phyloP scores from a whole-genome alignment of 306 rosid genomes.

The Trifolium dubium region DNA sequence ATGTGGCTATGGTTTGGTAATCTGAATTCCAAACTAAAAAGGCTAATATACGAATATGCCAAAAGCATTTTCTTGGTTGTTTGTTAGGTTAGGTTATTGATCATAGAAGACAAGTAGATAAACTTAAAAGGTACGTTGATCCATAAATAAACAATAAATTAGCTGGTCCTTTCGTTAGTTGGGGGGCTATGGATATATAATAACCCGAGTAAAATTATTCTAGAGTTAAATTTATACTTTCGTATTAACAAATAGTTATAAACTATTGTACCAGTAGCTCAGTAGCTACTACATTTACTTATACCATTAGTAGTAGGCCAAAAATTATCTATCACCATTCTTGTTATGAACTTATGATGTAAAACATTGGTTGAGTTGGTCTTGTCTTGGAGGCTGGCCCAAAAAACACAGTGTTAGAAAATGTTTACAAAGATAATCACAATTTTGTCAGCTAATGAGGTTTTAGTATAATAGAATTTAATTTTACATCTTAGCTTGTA shows the following conservation, averaged over 20 bases:
- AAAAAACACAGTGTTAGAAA: too few relatives aligned
- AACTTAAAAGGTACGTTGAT: slow-evolving; percentile 37
- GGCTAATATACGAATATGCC: slow-evolving; percentile 3
- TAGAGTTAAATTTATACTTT: not conserved
- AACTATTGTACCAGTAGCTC: not conserved
- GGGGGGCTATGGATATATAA: not conserved
- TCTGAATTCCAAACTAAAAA: slow-evolving; percentile 11
- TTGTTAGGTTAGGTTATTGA: slow-evolving; percentile 34
- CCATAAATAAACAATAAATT: not conserved
- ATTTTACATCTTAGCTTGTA: too few relatives aligned
- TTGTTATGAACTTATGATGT: too few relatives aligned
- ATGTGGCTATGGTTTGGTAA: slow-evolving; percentile 28
- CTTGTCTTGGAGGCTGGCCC: too few relatives aligned
- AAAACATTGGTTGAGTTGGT: too few relatives aligned
- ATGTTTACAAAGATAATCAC: too few relatives aligned
- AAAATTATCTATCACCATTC: too few relatives aligned
- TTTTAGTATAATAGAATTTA: too few relatives aligned
- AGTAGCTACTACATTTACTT: not conserved
- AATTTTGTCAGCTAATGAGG: too few relatives aligned
- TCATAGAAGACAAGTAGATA: not conserved
- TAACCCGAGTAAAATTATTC: not conserved
- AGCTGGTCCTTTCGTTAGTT: not conserved
- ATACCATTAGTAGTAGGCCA: slow-evolving; percentile 6
- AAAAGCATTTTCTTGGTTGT: slow-evolving; percentile 16
- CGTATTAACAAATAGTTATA: not conserved